A percentile compares a stretch with the other conserved stretches of the same genome.
phyloP scores from a whole-genome alignment of 192 early-diverging fungal species.

The Backusella liffmaniae region DNA sequence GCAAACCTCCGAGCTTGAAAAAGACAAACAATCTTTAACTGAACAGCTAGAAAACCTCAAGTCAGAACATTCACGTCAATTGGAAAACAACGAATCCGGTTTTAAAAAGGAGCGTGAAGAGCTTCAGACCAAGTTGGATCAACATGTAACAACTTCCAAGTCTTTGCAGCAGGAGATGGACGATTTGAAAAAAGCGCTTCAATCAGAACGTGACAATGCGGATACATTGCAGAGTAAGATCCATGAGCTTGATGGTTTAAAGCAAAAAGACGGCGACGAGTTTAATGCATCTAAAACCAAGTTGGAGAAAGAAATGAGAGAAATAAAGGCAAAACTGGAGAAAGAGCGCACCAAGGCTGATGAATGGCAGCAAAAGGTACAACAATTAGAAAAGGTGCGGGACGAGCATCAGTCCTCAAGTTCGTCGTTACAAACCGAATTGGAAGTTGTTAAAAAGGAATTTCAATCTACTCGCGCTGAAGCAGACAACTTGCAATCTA shows the following conservation, averaged over 20 bases:
- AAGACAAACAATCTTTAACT: neutral
- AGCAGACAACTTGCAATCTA: neutral
- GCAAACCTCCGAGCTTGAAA: constrained; percentile 4
- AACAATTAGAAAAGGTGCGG: neutral
- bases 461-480: neutral
- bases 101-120: neutral
- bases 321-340: neutral
- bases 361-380: neutral
- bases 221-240: neutral
- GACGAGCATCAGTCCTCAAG: neutral
- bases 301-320: neutral
- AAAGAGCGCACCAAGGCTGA: neutral
- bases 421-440: neutral
- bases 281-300: neutral
- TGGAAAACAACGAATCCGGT: neutral
- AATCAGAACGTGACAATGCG: neutral
- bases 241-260: neutral
- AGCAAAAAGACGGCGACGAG: neutral
- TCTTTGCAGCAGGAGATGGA: neutral
- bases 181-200: neutral
- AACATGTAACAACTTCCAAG: neutral
- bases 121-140: neutral
- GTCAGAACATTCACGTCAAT: neutral
- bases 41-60: neutral
- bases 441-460: neutral